Conservation (phyloP, 352 stramenopile species). For the Globisporangium sylvaticum region DNA sequence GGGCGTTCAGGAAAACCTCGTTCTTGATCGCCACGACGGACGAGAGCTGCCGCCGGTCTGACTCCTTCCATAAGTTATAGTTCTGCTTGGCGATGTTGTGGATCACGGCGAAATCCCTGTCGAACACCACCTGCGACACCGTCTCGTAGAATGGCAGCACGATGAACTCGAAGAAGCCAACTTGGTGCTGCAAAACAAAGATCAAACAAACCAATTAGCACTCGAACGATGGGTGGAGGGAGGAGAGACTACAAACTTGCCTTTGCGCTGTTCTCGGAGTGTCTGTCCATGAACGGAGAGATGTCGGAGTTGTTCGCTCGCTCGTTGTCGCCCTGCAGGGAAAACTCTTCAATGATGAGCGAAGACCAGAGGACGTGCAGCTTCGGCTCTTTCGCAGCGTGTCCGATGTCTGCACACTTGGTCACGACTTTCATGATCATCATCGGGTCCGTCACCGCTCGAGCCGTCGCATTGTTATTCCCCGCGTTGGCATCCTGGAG, state of each 20-base stretch:
- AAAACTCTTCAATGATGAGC: constrained; percentile 94
- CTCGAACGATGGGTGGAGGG: no score
- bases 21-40: constrained; percentile 81
- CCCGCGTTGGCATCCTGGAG: constrained; percentile 49
- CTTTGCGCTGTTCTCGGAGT: constrained; percentile 86
- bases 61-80: constrained; percentile 84
- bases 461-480: constrained; percentile 17
- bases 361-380: constrained; percentile 90
- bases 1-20: constrained; percentile 72
- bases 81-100: constrained; percentile 79
- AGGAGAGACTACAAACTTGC: no score
- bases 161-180: constrained; percentile 86
- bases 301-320: constrained; percentile 83
- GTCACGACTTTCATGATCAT: constrained; percentile 89
- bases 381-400: constrained; percentile 83
- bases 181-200: constrained; percentile 55
- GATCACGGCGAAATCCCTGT: constrained; percentile 64
- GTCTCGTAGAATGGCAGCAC: constrained; percentile 80
- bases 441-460: constrained; percentile 63
- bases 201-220: constrained; percentile 9
- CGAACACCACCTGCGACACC: constrained; percentile 72
- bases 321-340: constrained; percentile 93
- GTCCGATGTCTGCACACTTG: constrained; percentile 91
- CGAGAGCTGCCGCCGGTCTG: constrained; percentile 69
- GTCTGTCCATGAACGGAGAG: constrained; percentile 90